These are phyloP conservation scores for Micractinium conductrix DNA, from an alignment of 139 green algal genomes.

Conservation along the genomic window DNA sequence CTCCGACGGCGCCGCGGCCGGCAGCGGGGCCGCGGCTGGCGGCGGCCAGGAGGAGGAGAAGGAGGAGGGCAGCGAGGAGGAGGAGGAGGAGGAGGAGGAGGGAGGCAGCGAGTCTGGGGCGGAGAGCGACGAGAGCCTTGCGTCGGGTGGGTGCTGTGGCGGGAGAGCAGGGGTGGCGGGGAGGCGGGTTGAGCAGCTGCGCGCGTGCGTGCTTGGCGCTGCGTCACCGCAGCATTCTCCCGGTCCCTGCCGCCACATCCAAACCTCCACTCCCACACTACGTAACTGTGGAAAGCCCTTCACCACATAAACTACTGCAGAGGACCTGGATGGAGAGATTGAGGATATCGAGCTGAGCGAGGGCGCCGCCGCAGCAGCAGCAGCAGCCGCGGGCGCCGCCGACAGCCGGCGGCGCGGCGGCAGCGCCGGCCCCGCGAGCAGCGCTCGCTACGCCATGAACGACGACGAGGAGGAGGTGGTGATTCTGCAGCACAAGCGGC, in stretches of 20 bases:
- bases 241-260: too few species aligned
- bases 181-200: too few species aligned
- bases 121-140: constrained; percentile 24
- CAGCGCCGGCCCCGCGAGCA: neutral
- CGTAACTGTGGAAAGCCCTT: too few species aligned
- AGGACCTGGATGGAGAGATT: constrained; percentile 29
- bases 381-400: neutral
- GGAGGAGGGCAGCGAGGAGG: neutral
- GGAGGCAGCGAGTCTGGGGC: neutral
- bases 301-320: neutral
- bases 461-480: neutral
- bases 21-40: neutral
- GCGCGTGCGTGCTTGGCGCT: too few species aligned
- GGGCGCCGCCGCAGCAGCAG: neutral
- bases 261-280: too few species aligned
- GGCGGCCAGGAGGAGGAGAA: neutral
- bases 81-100: neutral
- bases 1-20: neutral
- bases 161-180: too few species aligned
- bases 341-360: constrained; percentile 31
- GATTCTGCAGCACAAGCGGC: constrained; percentile 26
- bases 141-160: constrained; percentile 3
- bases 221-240: too few species aligned
- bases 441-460: neutral
- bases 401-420: neutral